Base-by-base conservation (phyloP, 257 asterid species). In the Solanum tarijense region DNA sequence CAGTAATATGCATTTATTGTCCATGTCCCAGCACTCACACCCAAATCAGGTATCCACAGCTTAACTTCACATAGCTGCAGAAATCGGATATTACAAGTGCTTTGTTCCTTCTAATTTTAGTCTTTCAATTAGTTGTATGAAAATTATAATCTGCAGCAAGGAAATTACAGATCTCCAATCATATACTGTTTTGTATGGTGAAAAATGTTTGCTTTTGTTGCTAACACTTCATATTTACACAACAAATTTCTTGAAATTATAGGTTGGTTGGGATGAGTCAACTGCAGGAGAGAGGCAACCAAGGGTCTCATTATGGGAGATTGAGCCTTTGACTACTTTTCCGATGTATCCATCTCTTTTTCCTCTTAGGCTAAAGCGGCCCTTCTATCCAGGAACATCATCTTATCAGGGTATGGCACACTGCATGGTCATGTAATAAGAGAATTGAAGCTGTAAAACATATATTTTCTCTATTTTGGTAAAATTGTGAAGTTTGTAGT, bases 181-280 rank as follows among this genome's bases (percentile, higher is more conserved):
- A 81, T 46, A 29, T 48, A 27, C 69, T 81, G 41, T 39, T 55
- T 43, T 81, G 68, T 81, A 81, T 81, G 39, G 41, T 29, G 68
- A 52, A 76, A 81, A 81, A 29, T 5, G 14, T 31, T 81, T 38
- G 32, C 29, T 74, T 73, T 48, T 82, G 84, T 75, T 86, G 83
- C 69, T 31, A 9, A 29, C 13, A 81, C 85, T 46, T 48, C 43
- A 9, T 81, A 48, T 29, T 81, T 48, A 46, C 85, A 29, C 43
- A 81, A 48, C 18, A 46, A 81, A 29, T 81, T 81, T 81, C 41
- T 27, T 9, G 87, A 55, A 85, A 23, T 58, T 89, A 81, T 90
- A 97, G 99, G 99, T 97, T 35, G 99, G 98, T 41, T 97, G 99
- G 99, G 99, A 97, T 85, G 99, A 97, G 92, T 97, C 99, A 20